Base-by-base conservation (phyloP, 495 filamentous ascomycete genomes). In the Xylaria telfairii region DNA sequence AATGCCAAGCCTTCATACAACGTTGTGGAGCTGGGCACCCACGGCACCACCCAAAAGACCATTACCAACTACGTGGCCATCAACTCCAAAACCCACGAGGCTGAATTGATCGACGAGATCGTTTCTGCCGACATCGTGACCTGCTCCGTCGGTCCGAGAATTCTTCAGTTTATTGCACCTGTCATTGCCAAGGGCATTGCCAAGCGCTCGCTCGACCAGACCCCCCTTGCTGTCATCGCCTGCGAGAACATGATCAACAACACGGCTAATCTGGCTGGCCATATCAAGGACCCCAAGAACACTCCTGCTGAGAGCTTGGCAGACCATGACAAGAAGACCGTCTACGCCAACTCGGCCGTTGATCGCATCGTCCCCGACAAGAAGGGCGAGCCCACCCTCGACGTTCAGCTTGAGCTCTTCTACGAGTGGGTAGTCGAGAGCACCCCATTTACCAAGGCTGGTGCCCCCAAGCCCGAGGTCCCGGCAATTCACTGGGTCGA, bases 191-290 rank as follows among this genome's bases (percentile, higher is more conserved):
- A 95, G 85, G 96, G 92, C 63, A 91, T 99, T 73, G 89, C 92
- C 73, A 84, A 86, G 61, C 92, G 96, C 47, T 76, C 83, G 24
- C 87, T 88, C 42, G 86, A 85, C n/a, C 79, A 86, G 49, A 87
- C 87, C 64, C 95, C 95, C 4, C 77, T 97, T 47, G 93, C 94
- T 9, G 92, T 99, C 77, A 96, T 99, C 81, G 96, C 96, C 53
- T 99, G 96, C 81, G 96, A 99, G 86, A 99, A 99, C 83, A 92
- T 92, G 77, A 97, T 97, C 75, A 91, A 91, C 68, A 96, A 93
- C 71, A 98, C 96, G 9, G 92, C 96, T 77, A 90, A 90, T 1
- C 89, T 97, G 47, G 90, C 90, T 68, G 87, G 86, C 49, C 90
- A 91, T 85, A 95, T 97, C 86, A 92, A 93, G 83, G 83, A 92